Percentiles rank a stretch among this genome's conserved stretches.
phyloP scores from a whole-genome alignment of 2,329 filamentous ascomycete species.

The Stachybotrys chlorohalonatus region DNA sequence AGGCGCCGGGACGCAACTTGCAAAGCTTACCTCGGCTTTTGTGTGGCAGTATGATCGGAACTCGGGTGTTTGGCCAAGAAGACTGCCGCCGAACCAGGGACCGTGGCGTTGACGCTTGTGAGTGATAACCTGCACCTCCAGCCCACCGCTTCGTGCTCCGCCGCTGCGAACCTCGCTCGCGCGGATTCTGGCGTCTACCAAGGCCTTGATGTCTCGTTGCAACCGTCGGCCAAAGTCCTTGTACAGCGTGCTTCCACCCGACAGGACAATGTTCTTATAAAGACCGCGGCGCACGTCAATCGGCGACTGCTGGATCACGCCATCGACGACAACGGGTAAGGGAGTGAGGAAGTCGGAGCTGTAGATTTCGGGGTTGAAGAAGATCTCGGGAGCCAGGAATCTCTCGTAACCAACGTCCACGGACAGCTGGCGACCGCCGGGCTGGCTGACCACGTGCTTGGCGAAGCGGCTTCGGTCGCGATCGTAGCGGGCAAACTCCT shows the following conservation, averaged over 20 bases:
- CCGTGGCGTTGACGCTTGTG: slow-evolving; percentile 97
- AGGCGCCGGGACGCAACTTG: no score
- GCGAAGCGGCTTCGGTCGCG: slow-evolving; percentile 84
- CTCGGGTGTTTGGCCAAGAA: slow-evolving; percentile 94
- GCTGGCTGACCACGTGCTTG: slow-evolving; percentile 79
- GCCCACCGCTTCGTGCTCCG: slow-evolving; percentile 82
- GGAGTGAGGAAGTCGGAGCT: slow-evolving; percentile 97
- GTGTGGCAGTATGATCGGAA: slow-evolving; percentile 99
- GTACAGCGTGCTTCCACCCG: slow-evolving; percentile 93
- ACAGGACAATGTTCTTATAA: slow-evolving; percentile 99
- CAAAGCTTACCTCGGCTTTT: slow-evolving; percentile 55
- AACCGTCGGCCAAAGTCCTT: slow-evolving; percentile 95
- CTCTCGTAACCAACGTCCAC: slow-evolving; percentile 97
- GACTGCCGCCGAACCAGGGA: slow-evolving; percentile 95
- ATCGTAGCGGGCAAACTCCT: slow-evolving; percentile 93
- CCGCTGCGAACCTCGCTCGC: slow-evolving; percentile 88
- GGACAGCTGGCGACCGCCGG: slow-evolving; percentile 72
- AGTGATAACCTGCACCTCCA: slow-evolving; percentile 94
- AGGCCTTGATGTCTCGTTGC: slow-evolving; percentile 93
- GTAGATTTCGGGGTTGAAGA: slow-evolving; percentile 99
- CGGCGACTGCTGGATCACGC: slow-evolving; percentile 92
- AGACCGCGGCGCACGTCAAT: slow-evolving; percentile 95
- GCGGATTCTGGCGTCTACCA: slow-evolving; percentile 87
- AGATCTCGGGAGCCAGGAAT: slow-evolving; percentile 96
- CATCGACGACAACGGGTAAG: slow-evolving; percentile 86